phyloP scores from a whole-genome alignment of 1,284 basidiomycete genomes.

The Macrocystidia cucumis region DNA sequence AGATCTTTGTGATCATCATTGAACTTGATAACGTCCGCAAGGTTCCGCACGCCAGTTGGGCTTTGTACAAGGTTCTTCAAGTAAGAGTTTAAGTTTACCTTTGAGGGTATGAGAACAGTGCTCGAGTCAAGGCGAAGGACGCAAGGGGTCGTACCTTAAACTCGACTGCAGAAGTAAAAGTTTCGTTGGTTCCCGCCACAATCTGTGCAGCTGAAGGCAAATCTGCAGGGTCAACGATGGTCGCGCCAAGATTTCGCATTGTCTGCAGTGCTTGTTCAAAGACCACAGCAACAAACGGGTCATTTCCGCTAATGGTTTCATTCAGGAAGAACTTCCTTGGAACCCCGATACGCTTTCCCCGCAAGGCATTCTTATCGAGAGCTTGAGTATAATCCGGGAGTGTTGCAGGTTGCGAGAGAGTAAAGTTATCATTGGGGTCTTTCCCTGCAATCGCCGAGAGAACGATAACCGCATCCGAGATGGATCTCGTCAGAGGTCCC shows the following conservation, averaged over 20 bases:
- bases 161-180: slow-evolving; percentile 42
- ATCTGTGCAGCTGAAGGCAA: slow-evolving; percentile 50
- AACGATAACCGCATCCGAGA: slow-evolving; percentile 53
- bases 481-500: slow-evolving; percentile 51
- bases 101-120: background rate
- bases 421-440: slow-evolving; percentile 50
- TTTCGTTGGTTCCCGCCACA: slow-evolving; percentile 41
- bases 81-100: slow-evolving; percentile 46
- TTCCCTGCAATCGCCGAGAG: slow-evolving; percentile 53
- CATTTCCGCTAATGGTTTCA: slow-evolving; percentile 30
- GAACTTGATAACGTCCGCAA: slow-evolving; percentile 51
- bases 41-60: slow-evolving; percentile 43
- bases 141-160: slow-evolving; percentile 40
- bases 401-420: slow-evolving; percentile 42
- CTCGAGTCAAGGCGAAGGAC: background rate
- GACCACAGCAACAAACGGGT: slow-evolving; percentile 32
- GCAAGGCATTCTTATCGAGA: slow-evolving; percentile 37
- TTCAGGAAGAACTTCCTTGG: slow-evolving; percentile 41
- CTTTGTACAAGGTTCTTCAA: slow-evolving; percentile 33
- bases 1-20: slow-evolving; percentile 38
- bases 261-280: slow-evolving; percentile 43
- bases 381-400: slow-evolving; percentile 52
- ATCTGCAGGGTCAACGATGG: slow-evolving; percentile 55
- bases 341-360: slow-evolving; percentile 55
- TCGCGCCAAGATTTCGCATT: slow-evolving; percentile 45